phyloP scores from a whole-genome alignment of 148 eudicot genomes.

The Rhododendron simsii region DNA sequence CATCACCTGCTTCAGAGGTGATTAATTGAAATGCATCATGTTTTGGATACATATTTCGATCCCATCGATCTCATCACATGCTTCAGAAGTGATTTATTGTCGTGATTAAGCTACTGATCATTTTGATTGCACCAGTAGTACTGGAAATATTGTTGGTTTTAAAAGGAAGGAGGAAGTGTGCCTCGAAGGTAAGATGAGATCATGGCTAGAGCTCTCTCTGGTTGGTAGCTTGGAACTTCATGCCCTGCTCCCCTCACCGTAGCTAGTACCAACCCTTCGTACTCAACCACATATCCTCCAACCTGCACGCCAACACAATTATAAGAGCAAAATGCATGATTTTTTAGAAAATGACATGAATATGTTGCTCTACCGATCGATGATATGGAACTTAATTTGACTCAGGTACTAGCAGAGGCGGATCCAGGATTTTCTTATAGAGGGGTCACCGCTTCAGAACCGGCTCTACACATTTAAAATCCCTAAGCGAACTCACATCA shows the following conservation, averaged over 20 bases:
- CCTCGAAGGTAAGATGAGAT: constrained; percentile 19
- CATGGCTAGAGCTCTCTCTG: constrained; percentile 17
- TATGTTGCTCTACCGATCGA: too few relatives aligned
- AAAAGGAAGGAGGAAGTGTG: constrained; percentile 7
- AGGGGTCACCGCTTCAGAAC: too few relatives aligned
- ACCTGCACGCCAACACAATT: constrained; percentile 1
- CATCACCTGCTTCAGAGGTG: background rate
- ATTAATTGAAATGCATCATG: background rate
- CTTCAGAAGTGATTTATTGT: background rate
- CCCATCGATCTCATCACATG: background rate
- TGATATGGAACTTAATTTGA: too few relatives aligned
- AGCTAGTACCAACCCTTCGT: background rate
- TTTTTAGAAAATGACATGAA: too few relatives aligned
- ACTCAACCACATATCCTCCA: constrained; percentile 22
- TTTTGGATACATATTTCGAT: background rate
- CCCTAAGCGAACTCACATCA: too few relatives aligned
- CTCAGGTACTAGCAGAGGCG: too few relatives aligned
- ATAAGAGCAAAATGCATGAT: background rate
- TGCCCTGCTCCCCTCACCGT: constrained; percentile 23
- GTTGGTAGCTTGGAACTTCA: constrained; percentile 27
- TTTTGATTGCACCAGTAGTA: background rate
- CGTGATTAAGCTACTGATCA: background rate
- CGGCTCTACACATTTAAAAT: too few relatives aligned
- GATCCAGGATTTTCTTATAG: too few relatives aligned
- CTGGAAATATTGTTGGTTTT: background rate